Evolutionary conservation across 768 basidiomycete species (phyloP).

Genomic region (Rhodotorula kratochvilovae): DNA sequence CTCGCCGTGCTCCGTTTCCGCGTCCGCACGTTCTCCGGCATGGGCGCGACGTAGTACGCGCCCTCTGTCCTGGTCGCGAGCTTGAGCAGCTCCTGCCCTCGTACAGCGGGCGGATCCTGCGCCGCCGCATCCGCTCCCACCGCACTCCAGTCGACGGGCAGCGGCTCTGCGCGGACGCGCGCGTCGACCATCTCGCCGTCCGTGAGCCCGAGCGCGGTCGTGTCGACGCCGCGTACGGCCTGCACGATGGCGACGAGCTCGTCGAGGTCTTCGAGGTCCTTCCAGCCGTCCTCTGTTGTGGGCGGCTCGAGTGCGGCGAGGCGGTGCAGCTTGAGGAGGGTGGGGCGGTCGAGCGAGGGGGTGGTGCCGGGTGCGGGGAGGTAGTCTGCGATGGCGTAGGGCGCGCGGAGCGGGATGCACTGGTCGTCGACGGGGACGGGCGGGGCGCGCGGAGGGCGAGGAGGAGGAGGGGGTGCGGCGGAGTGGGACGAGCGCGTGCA

Average conservation of each 20-base stretch:
- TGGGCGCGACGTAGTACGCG: conserved; percentile 24
- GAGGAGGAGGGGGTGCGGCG: background rate
- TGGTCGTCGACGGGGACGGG: conserved; percentile 26
- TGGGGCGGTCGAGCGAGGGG: conserved; percentile 15
- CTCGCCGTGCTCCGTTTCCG: conserved; percentile 1
- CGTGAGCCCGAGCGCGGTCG: conserved; percentile 1
- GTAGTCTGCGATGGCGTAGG: conserved; percentile 19
- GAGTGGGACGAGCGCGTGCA: background rate
- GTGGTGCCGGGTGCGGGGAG: conserved; percentile 6
- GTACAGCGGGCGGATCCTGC: background rate
- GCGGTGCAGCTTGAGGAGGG: conserved; percentile 35
- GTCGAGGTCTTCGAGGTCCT: conserved; percentile 11
- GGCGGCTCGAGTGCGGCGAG: conserved; percentile 38
- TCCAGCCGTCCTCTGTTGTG: background rate
- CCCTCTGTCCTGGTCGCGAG: conserved; percentile 18
- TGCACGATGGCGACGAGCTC: conserved; percentile 29
- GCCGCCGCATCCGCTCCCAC: background rate
- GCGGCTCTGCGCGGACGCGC: conserved; percentile 7
- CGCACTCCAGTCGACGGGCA: conserved; percentile 7
- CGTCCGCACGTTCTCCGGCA: conserved; percentile 25
- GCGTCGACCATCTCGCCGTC: conserved; percentile 26
- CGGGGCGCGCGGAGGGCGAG: background rate
- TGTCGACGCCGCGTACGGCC: conserved; percentile 17
- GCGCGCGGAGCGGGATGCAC: conserved; percentile 24
- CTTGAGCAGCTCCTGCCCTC: conserved; percentile 5